Evolutionary conservation across 148 eudicot species (phyloP).

Genomic region (Rhododendron simsii): DNA sequence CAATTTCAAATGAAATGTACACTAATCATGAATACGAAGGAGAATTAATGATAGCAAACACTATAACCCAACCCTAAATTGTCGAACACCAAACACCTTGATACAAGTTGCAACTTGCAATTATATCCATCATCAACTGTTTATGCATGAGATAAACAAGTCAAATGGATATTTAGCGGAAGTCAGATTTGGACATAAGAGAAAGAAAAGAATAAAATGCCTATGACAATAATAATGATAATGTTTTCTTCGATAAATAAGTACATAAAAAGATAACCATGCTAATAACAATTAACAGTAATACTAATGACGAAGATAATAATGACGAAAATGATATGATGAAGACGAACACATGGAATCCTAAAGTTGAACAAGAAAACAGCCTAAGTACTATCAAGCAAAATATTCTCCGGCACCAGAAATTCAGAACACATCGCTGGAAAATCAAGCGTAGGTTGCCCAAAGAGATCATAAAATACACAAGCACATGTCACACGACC

Average conservation of each 20-base stretch:
- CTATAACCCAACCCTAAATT: too few species aligned
- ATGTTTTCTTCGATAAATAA: not conserved
- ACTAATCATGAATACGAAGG: too few species aligned
- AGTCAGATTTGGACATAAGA: not conserved
- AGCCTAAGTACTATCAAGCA: not conserved
- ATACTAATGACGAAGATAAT: not conserved
- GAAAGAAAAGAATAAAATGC: too few species aligned
- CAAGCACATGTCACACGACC: not conserved
- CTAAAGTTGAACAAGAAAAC: not conserved
- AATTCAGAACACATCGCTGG: not conserved
- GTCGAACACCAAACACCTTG: too few species aligned
- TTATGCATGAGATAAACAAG: not conserved
- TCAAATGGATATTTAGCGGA: not conserved
- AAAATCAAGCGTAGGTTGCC: not conserved
- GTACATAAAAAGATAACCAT: not conserved
- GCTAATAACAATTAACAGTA: not conserved
- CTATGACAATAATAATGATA: not conserved
- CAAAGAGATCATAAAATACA: not conserved
- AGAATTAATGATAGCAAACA: too few species aligned
- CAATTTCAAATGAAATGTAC: too few species aligned
- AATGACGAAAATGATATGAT: not conserved
- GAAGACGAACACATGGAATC: not conserved
- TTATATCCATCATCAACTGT: constrained; percentile 1
- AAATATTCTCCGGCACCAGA: not conserved
- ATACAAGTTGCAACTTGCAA: not conserved